These are phyloP conservation scores for Arachnomyces sp. DNA, from an alignment of 2,329 filamentous ascomycete species.

Conservation along the genomic window DNA sequence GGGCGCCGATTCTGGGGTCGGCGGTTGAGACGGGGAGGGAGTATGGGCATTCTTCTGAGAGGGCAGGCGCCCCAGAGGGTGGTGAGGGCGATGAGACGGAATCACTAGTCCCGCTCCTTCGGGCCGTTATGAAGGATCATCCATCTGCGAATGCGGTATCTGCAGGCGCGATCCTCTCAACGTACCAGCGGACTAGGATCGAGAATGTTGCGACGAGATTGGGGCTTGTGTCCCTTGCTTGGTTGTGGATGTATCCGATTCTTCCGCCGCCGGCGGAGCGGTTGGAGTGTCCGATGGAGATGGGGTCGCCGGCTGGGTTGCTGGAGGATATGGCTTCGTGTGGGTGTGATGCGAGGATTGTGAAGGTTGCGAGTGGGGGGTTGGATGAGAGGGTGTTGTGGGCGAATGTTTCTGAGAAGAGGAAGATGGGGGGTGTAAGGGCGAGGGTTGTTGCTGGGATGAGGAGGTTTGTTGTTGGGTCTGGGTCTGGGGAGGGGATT, in stretches of 20 bases:
- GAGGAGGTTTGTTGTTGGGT: conserved; percentile 47
- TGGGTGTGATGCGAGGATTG: conserved; percentile 77
- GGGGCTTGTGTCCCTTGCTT: conserved; percentile 74
- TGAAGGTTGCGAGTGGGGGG: conserved; percentile 90
- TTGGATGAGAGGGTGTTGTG: conserved; percentile 74
- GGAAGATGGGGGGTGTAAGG: conserved; percentile 36
- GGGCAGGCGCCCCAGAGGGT: not conserved
- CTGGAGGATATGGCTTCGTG: conserved; percentile 72
- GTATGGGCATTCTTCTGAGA: conserved; percentile 44
- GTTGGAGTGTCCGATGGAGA: conserved; percentile 10
- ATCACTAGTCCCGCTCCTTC: conserved; percentile 69
- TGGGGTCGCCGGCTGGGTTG: conserved; percentile 38
- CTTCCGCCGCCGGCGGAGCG: conserved; percentile 47
- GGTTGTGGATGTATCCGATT: conserved; percentile 82
- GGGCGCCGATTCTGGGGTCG: conserved; percentile 63
- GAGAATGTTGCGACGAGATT: conserved; percentile 82
- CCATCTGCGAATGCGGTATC: conserved; percentile 79
- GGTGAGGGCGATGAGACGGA: conserved; percentile 64
- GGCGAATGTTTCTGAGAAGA: conserved; percentile 56
- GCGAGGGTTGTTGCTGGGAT: conserved; percentile 41
- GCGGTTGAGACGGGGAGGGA: conserved; percentile 64
- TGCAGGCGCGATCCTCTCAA: conserved; percentile 86
- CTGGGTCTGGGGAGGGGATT: conserved; percentile 26
- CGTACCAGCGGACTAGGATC: conserved; percentile 92
- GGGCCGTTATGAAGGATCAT: conserved; percentile 55